Evolutionary conservation across 345 rosid genomes (phyloP).

Genomic region (Hibiscus tridactylites): DNA sequence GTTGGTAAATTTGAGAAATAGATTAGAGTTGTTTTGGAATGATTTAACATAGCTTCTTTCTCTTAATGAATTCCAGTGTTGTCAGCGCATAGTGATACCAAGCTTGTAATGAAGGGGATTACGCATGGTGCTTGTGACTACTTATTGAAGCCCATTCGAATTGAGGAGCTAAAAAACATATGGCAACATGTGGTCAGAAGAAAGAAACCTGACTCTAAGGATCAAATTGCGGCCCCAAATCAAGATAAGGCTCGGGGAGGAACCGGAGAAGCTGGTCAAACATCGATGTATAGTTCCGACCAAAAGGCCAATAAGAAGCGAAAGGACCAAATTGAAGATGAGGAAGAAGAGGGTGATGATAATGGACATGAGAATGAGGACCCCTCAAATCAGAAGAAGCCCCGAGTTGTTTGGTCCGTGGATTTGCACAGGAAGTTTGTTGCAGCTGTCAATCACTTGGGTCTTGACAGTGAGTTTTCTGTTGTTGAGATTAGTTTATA

Average conservation of each 20-base stretch:
- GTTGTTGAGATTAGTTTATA: neutral
- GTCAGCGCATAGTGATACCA: conserved; percentile 69
- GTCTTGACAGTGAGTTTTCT: conserved; percentile 68
- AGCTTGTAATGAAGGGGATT: conserved; percentile 81
- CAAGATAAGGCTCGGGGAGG: conserved; percentile 19
- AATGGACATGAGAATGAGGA: conserved; percentile 60
- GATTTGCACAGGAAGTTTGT: conserved; percentile 84
- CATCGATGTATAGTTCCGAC: conserved; percentile 25
- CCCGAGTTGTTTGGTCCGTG: conserved; percentile 87
- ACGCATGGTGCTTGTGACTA: conserved; percentile 89
- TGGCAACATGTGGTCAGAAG: conserved; percentile 83
- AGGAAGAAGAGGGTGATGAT: conserved; percentile 56
- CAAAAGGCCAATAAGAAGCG: conserved; percentile 44
- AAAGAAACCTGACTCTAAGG: conserved; percentile 32
- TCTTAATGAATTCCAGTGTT: conserved; percentile 45
- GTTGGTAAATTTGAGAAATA: neutral
- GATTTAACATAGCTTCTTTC: neutral
- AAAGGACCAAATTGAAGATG: conserved; percentile 64
- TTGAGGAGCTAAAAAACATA: conserved; percentile 80
- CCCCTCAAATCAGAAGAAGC: conserved; percentile 59
- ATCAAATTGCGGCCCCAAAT: conserved; percentile 21
- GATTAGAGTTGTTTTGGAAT: neutral
- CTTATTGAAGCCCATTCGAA: conserved; percentile 68
- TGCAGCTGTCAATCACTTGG: conserved; percentile 71
- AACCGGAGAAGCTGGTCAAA: conserved; percentile 28